Base-by-base conservation (phyloP, 2,329 filamentous ascomycete genomes). In the Ploettnerulaceae sp. region DNA sequence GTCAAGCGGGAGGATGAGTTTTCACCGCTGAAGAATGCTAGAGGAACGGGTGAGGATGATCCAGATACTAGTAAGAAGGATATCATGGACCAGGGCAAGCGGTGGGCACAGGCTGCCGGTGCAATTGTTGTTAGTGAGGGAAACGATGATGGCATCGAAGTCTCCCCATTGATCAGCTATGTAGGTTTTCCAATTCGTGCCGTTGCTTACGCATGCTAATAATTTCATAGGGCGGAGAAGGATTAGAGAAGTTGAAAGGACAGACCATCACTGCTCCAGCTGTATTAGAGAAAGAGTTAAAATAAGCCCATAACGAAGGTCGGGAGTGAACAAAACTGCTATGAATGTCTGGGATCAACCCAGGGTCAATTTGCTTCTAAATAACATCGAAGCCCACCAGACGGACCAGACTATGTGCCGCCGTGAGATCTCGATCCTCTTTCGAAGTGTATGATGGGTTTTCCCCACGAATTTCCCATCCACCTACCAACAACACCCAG, bases 1-100 rank as follows among this genome's bases (percentile, higher is more conserved):
- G 93, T 98, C 42, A 88, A 83, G 68, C 88, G 93, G 52, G 90
- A 96, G 72, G 93, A 98, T 59, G 93, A 98, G 71, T 98, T 98
- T 73, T 96, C 89, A 21, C 93, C 93, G 4, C 73, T 98, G 57
- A 98, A 98, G 82, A 98, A 98, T 64, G 79, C 75, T 25, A 77
- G 74, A 53, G 88, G 89, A 45, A 89, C 87, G 31, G 88, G 87
- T 24, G 86, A 95, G 70, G 93, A 98, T 64, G 89, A 96, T 66
- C 86, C 89, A 8, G 89, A 95, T 58, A 98, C 93, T 40, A 95
- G 89, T 75, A 88, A 84, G 70, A 75, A 74, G 56, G 89, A 97
- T 65, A 94, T 97, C 64, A 84, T 95, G 81, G 72, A 75, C 35
- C 93, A 97, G 70, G 93, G 93, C 34, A 81, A 82, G 68, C 82